Conservation (phyloP, 345 rosid genomes). For the Crucihimalaya himalaica region DNA sequence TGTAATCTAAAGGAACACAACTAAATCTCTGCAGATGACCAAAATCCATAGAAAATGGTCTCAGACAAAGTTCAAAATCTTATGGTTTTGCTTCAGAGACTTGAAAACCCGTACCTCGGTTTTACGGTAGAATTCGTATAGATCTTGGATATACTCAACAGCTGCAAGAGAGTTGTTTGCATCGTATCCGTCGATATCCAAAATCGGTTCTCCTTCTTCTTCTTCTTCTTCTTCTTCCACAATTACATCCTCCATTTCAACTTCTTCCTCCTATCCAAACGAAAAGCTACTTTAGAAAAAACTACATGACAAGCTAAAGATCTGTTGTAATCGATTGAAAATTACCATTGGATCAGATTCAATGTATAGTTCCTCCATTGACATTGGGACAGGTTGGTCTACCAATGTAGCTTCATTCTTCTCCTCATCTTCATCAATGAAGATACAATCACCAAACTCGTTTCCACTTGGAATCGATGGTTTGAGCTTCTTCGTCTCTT, state of each 20-base stretch:
- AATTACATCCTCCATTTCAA: slow-evolving; percentile 75
- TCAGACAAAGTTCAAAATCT: background rate
- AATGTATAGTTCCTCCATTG: slow-evolving; percentile 57
- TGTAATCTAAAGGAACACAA: slow-evolving; percentile 62
- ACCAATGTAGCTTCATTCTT: slow-evolving; percentile 26
- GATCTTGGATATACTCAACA: slow-evolving; percentile 74
- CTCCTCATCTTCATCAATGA: slow-evolving; percentile 50
- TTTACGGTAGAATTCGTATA: slow-evolving; percentile 61
- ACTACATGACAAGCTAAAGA: background rate
- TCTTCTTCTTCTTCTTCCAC: slow-evolving; percentile 35
- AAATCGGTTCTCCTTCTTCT: slow-evolving; percentile 48
- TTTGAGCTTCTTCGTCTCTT: slow-evolving; percentile 62
- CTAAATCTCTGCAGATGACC: slow-evolving; percentile 52
- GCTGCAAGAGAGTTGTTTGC: slow-evolving; percentile 66
- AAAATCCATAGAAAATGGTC: background rate
- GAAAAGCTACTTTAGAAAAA: slow-evolving; percentile 15
- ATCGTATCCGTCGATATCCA: slow-evolving; percentile 77
- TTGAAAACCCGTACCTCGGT: slow-evolving; percentile 60
- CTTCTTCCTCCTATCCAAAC: slow-evolving; percentile 57
- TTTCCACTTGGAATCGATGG: slow-evolving; percentile 49
- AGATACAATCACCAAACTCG: slow-evolving; percentile 66
- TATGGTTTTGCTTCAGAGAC: background rate
- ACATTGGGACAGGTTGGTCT: slow-evolving; percentile 73
- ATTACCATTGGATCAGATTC: slow-evolving; percentile 57
- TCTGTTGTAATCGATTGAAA: background rate